Evolutionary conservation across 345 rosid genomes (phyloP), one percentile per base, ranked within the genome.

Genomic region (Lagerstroemia speciosa): DNA sequence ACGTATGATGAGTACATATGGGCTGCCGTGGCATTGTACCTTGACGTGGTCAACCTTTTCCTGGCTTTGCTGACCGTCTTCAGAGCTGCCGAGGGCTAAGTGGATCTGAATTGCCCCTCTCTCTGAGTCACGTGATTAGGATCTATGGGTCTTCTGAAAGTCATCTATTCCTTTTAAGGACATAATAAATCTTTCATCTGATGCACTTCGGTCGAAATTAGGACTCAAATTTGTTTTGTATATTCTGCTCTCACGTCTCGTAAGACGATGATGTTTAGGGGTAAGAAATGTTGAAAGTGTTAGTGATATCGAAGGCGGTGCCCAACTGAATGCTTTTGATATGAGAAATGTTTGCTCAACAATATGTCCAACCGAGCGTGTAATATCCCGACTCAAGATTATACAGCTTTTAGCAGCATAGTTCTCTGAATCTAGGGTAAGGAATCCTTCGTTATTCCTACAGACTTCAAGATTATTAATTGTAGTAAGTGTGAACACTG

Each of bases 41-140:
- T 92, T 45, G 94, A 92, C 36, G 70, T 89, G 55, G 71, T 85
- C 76, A 92, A 89, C 74, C 86, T 89, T 72, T 89, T 89, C 83
- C 67, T 89, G 3, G 68, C 88, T 9, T 70, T 89, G 63, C 82
- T 91, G 19, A 71, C 76, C 3, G 8, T 78, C 32, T 78, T 80
- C 65, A 67, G 78, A 40, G 83, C 82, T 0, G 70, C 76, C 37
- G 81, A 80, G 0, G 24, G 58, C 62, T 76, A 32, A 38, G 52
- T 55, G 61, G 61, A 55, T 9, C 12, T 26, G 29, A 52, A 8
- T 15, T 57, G 30, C 6, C 29, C 55, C 24, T 48, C 20, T 27
- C 29, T 58, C 29, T 30, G 19, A 27, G 29, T 30, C 6, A 5
- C 11, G 34, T 58, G 29, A 27, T 15, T 58, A 58, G 34, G 32